Base-by-base conservation (phyloP, 129 eudicot species). In the Centella asiatica region DNA sequence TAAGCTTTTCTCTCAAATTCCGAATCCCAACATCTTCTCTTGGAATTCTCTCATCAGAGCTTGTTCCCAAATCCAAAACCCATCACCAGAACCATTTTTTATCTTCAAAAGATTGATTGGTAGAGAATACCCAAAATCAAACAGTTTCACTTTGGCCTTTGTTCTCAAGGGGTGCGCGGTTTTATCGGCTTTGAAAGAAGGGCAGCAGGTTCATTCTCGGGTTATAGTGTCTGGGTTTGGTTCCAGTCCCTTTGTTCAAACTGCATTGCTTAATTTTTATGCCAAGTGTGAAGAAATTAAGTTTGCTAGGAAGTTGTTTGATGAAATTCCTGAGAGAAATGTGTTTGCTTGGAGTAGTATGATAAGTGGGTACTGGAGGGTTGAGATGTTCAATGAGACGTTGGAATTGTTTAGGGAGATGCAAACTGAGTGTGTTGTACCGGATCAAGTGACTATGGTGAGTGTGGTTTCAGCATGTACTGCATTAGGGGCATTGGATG, bases 381-480 rank as follows among this genome's bases (percentile, higher is more conserved):
- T 78, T 7, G 79, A 59, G 40, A 25, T 66, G 83, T 76, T 71
- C 26, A 64, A 65, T 68, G 83, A 78, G 66, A 80, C 81, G 2
- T 69, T 81, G 68, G 73, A 64, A 22, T 34, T 79, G 69, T 81
- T 85, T 69, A 61, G 73, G 79, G 81, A 76, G 64, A 81, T 85
- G 88, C 85, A 78, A 45, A 69, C 36, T 44, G 68, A 69, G 2
- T 85, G 85, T 20, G 73, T 79, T 33, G 71, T 45, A 46, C 77
- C 85, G 25, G 88, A 85, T 79, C 81, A 81, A 64, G 79, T 82
- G 64, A 72, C 80, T 2, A 77, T 85, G 94, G 85, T 72, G 40
- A 70, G 85, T 51, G 88, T 85, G 75, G 70, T 85, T 44, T 76
- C 88, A 10, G 81, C 88, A 2, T 77, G 83, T 76, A 85, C 77